Conservation (phyloP, 352 stramenopile species). For the Salisapilia sapeloensis region DNA sequence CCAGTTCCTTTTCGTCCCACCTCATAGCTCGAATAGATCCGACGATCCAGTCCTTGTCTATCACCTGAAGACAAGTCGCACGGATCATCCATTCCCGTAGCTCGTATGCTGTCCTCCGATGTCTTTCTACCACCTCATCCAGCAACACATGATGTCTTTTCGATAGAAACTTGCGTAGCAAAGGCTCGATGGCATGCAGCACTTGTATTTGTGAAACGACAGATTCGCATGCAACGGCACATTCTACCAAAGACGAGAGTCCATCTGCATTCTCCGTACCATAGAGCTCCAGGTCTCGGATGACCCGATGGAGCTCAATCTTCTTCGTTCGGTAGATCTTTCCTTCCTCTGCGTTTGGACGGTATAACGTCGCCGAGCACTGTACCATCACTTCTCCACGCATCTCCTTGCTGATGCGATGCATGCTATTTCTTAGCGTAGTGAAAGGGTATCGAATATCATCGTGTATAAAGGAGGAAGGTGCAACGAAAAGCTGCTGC, state of each 20-base stretch:
- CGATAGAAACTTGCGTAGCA: slow-evolving; percentile 43
- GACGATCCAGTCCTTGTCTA: slow-evolving; percentile 20
- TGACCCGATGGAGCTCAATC: no score
- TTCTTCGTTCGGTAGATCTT: no score
- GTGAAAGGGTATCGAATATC: no score
- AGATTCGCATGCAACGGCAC: slow-evolving; percentile 43
- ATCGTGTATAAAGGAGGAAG: no score
- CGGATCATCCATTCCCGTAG: slow-evolving; percentile 47
- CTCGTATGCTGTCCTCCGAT: slow-evolving; percentile 24
- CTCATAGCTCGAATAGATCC: slow-evolving; percentile 22
- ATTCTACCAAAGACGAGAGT: slow-evolving; percentile 42
- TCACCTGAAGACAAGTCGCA: slow-evolving; percentile 23
- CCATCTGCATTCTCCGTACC: no score
- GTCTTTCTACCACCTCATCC: slow-evolving; percentile 46
- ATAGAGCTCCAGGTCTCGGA: no score
- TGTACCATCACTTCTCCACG: no score
- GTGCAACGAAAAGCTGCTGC: slow-evolving; percentile 28
- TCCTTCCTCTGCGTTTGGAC: no score
- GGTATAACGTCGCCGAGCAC: no score
- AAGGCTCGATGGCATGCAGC: slow-evolving; percentile 42
- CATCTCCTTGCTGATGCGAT: no score
- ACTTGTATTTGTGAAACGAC: slow-evolving; percentile 38
- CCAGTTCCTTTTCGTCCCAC: slow-evolving; percentile 54
- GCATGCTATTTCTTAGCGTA: no score
- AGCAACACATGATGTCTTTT: slow-evolving; percentile 48